phyloP scores from a whole-genome alignment of 192 early-diverging fungal genomes.

The Coemansia sp. region DNA sequence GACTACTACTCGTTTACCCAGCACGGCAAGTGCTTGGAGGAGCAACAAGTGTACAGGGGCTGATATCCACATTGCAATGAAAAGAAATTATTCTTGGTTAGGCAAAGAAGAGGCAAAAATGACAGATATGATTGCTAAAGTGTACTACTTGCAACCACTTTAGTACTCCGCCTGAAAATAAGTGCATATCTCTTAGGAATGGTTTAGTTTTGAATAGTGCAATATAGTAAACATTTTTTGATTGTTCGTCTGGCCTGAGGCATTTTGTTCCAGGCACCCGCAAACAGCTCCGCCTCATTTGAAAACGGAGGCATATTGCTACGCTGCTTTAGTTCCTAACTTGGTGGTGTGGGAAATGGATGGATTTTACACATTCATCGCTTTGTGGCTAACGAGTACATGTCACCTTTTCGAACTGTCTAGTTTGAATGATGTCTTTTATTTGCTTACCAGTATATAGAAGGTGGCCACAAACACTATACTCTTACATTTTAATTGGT shows the following conservation, averaged over 20 bases:
- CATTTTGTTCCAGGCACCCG: not conserved
- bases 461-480: too few species aligned
- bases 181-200: not conserved
- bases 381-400: not conserved
- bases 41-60: not conserved
- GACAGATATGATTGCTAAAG: not conserved
- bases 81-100: not conserved
- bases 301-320: not conserved
- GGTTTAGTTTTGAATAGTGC: not conserved
- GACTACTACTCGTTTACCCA: slow-evolving; percentile 21
- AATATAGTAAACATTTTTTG: not conserved
- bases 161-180: not conserved
- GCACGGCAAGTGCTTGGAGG: not conserved
- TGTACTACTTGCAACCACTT: not conserved
- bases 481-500: too few species aligned
- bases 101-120: not conserved
- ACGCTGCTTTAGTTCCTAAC: not conserved
- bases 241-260: not conserved
- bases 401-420: not conserved
- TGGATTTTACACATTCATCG: not conserved
- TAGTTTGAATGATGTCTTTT: not conserved
- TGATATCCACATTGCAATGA: not conserved
- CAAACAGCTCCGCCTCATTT: not conserved
- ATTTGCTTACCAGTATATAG: too few species aligned
- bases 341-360: not conserved